Percentiles rank a stretch among this genome's conserved stretches.
These are phyloP conservation scores for Mucor saturninus DNA, from an alignment of 371 early-diverging fungal genomes.

Conservation along the genomic window DNA sequence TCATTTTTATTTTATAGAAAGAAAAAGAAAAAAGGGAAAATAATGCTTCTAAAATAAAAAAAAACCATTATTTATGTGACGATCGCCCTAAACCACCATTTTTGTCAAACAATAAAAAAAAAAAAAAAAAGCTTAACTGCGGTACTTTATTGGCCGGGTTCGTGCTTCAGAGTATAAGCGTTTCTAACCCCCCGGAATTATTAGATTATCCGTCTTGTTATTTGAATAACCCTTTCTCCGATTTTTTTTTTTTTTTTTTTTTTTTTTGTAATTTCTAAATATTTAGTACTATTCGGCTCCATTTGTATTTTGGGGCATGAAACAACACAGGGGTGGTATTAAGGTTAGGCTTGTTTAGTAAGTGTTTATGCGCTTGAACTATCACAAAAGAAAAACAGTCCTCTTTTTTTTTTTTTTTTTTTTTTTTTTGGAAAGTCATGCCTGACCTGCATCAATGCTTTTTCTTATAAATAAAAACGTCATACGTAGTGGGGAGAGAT, in stretches of 20 bases:
- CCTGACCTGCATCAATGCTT: too few relatives aligned
- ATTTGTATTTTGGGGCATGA: too few relatives aligned
- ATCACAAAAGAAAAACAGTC: too few relatives aligned
- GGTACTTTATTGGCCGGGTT: conserved; percentile 5
- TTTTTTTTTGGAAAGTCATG: too few relatives aligned
- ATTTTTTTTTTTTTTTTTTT: background rate
- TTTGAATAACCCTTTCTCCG: background rate
- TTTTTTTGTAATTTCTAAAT: too few relatives aligned
- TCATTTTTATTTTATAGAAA: conserved; percentile 14
- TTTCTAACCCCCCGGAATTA: conserved; percentile 5
- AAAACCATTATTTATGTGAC: conserved; percentile 5
- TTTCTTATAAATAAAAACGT: too few relatives aligned
- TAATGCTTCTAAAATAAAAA: background rate
- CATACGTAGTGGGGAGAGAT: too few relatives aligned
- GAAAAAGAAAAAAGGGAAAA: conserved; percentile 1
- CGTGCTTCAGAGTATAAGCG: background rate
- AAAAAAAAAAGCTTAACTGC: conserved; percentile 2
- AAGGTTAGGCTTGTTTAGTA: too few relatives aligned
- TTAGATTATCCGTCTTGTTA: conserved; percentile 14
- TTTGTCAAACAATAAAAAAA: background rate
- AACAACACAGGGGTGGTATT: too few relatives aligned
- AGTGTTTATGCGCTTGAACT: too few relatives aligned
- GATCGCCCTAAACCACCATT: conserved; percentile 4
- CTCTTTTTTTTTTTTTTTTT: too few relatives aligned
- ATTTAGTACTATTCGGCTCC: too few relatives aligned